Evolutionary conservation across 176 grass and related monocot species (phyloP), one percentile per base, ranked within the genome.

Genomic region (Zoysia japonica): DNA sequence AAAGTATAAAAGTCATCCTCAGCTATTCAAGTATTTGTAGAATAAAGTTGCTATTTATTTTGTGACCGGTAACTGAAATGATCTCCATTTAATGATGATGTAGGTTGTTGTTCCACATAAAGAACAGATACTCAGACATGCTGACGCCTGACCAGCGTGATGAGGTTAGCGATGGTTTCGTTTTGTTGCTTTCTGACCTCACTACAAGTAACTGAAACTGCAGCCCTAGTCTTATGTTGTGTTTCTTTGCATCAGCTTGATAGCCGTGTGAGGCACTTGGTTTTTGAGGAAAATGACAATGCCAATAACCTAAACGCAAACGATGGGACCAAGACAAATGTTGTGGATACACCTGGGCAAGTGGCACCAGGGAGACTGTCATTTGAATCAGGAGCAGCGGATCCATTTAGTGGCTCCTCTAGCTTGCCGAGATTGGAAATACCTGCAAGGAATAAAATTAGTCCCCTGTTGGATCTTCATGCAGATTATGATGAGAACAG

Each of bases 401-500:
- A 85, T 87, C n/a, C 12, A 69, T 82, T 84, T 78, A 62, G 47
- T 48, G 53, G 49, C 12, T 42, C 68, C 16, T 48, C 68, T 68
- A 70, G 67, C 43, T 69, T 99, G 67, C 72, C 76, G 14, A 91
- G 83, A 71, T 70, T 91, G 71, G 84, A 93, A 68, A 59, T 91
- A 69, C 78, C 86, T 7, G 53, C 70, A 11, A 91, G 59, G 59
- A 61, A 86, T 77, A 86, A 72, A 80, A 63, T 92, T 84, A 92
- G 95, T 60, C 96, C 90, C 49, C 74, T 95, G 82, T 78, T 99
- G 78, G 90, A 99, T 84, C 92, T 95, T 84, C 96, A 99, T 84
- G 90, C 90, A 52, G 96, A 93, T 82, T 95, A 99, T 82, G 92
- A 93, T 47, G 96, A 93, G 86, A 92, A 86, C 72, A 99, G 90